Conservation (phyloP, 768 basidiomycete genomes). For the Trametopsis cervina region DNA sequence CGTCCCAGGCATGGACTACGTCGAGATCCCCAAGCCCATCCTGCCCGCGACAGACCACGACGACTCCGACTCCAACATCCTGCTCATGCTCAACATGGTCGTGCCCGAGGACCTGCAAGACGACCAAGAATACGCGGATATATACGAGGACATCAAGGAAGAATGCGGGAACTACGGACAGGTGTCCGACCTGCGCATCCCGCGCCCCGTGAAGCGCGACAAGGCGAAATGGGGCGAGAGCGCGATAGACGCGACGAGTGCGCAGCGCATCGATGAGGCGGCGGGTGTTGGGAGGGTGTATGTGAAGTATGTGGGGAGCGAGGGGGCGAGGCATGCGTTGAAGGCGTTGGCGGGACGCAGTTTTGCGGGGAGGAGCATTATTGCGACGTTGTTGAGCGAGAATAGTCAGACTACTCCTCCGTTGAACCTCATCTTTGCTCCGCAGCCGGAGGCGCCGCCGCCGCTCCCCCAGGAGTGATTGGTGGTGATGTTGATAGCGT, state of each 20-base stretch:
- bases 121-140: conserved; percentile 89
- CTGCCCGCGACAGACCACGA: conserved; percentile 75
- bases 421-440: conserved; percentile 75
- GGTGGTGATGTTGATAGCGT: too few relatives aligned
- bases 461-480: conserved; percentile 54
- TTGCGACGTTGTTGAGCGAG: conserved; percentile 76
- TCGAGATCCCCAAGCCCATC: conserved; percentile 80
- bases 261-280: conserved; percentile 74
- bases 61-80: conserved; percentile 56
- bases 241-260: conserved; percentile 56
- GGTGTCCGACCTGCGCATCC: conserved; percentile 84
- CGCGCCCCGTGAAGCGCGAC: conserved; percentile 82
- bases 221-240: conserved; percentile 75
- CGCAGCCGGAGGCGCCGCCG: conserved; percentile 76
- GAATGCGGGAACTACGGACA: conserved; percentile 78
- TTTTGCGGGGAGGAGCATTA: conserved; percentile 81
- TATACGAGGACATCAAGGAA: conserved; percentile 90
- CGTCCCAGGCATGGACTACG: conserved; percentile 60
- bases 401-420: conserved; percentile 84
- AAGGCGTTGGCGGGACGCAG: conserved; percentile 85
- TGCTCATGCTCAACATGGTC: conserved; percentile 99
- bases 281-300: conserved; percentile 94
- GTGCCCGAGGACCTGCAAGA: conserved; percentile 84
- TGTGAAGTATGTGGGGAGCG: conserved; percentile 70
- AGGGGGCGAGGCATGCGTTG: conserved; percentile 63